Conservation (phyloP, 768 basidiomycete species). For the Agrocybe pediades region DNA sequence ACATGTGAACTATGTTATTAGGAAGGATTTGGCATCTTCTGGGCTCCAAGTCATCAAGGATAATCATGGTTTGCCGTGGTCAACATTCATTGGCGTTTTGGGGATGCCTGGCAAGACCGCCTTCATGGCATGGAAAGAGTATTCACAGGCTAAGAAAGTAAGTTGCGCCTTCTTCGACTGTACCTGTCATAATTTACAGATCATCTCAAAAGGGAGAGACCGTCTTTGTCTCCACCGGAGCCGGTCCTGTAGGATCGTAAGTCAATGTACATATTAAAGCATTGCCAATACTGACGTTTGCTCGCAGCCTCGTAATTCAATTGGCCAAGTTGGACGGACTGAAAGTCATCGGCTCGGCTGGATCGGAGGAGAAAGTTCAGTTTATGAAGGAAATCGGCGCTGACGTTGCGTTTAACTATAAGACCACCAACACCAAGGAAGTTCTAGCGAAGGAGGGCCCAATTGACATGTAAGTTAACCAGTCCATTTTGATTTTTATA, state of each 20-base stretch:
- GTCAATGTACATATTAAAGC: too few species aligned
- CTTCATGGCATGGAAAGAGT: constrained; percentile 42
- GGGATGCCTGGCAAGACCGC: constrained; percentile 56
- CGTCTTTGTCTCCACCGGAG: constrained; percentile 42
- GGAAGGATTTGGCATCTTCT: constrained; percentile 12
- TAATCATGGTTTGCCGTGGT: constrained; percentile 48
- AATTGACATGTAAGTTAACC: constrained; percentile 38
- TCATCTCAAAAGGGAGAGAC: constrained; percentile 37
- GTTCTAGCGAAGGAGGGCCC: constrained; percentile 57
- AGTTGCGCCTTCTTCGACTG: too few species aligned
- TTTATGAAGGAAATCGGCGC: constrained; percentile 63
- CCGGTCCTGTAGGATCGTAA: constrained; percentile 63
- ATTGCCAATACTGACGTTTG: too few species aligned
- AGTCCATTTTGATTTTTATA: background rate
- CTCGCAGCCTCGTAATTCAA: constrained; percentile 46
- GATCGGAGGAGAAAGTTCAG: constrained; percentile 70
- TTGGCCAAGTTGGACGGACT: constrained; percentile 50
- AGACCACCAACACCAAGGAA: constrained; percentile 54
- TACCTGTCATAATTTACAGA: too few species aligned
- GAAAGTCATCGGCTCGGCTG: constrained; percentile 73
- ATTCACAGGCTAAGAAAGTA: constrained; percentile 39
- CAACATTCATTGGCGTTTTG: constrained; percentile 46
- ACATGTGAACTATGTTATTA: constrained; percentile 43
- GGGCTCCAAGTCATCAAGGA: constrained; percentile 36
- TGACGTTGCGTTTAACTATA: constrained; percentile 76